A percentile compares a stretch with the other conserved stretches of the same genome.
phyloP scores from a whole-genome alignment of 2,329 filamentous ascomycete genomes.

The Fragosphaeria purpurea region DNA sequence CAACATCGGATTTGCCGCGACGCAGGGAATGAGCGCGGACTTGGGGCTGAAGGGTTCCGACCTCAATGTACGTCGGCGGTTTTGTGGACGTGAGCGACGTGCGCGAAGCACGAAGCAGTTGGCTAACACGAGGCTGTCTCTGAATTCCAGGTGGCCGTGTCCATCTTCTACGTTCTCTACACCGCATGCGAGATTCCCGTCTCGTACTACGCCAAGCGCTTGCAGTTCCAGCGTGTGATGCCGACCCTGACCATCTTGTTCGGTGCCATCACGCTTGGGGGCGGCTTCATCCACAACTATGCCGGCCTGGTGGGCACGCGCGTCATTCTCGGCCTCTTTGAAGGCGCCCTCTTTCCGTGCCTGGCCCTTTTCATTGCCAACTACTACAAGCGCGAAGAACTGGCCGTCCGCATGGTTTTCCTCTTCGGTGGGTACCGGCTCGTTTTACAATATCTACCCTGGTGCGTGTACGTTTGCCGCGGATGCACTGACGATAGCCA shows the following conservation, averaged over 20 bases:
- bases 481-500: too few species aligned
- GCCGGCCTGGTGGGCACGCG: conserved; percentile 24
- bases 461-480: too few species aligned
- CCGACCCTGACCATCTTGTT: conserved; percentile 20
- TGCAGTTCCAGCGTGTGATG: conserved; percentile 19
- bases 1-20: conserved; percentile 20
- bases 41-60: conserved; percentile 4
- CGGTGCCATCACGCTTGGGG: conserved; percentile 21
- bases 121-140: too few species aligned
- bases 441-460: too few species aligned
- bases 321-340: conserved; percentile 24
- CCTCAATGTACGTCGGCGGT: background rate
- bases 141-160: conserved; percentile 1
- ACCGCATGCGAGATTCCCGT: conserved; percentile 17
- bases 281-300: conserved; percentile 24
- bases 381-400: conserved; percentile 23
- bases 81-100: too few species aligned
- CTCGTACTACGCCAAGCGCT: conserved; percentile 16
- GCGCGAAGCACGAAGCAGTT: too few species aligned
- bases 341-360: conserved; percentile 21
- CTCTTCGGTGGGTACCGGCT: conserved; percentile 15
- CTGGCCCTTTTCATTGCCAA: conserved; percentile 19
- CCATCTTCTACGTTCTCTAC: conserved; percentile 4
- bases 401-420: conserved; percentile 19
- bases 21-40: conserved; percentile 15